Evolutionary conservation across 305 asterid genomes (phyloP), one percentile per base, ranked within the genome.

Genomic region (Salvia sclarea): DNA sequence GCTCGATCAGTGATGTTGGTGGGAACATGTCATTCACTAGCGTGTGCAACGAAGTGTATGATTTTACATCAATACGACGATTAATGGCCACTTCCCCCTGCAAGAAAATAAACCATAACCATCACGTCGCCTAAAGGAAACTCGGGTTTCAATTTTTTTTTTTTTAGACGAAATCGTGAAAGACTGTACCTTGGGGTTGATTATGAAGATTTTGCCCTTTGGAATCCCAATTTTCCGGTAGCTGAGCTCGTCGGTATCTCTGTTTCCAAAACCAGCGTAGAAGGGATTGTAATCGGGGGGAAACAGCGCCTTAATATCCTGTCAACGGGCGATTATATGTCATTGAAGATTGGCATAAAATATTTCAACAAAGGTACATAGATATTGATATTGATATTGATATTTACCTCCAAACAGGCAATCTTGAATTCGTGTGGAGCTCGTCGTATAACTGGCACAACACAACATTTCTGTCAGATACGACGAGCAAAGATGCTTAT

Each of bases 351-450:
- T 28, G 43, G 43, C 6, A 63, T 1, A 48, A 8, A 35, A 37
- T 2, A 41, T 31, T 37, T 30, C 24, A 12, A 33, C 18, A 14
- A 9, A 22, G 8, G 20, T 21, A 52, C 9, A 20, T 25, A 8
- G 30, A 14, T 12, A 38, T 18, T 40, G 44, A 31, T 41, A 61
- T 38, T 64, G 30, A 14, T 12, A 38, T 18, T 40, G 44, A 31
- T 41, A 61, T 38, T 64, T 81, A 92, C 99, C 97, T 95, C 99
- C 78, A 95, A 87, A 84, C 98, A 95, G 47, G 98, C 98, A 50
- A 92, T 95, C 83, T 95, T 95, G 91, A 95, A 95, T 74, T 95
- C 99, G 11, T 92, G 99, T 37, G 99, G 98, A 69, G 99, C 99
- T 85, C 99, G 86, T 82, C 98, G 85, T 57, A 95, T 95, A 35